phyloP scores from a whole-genome alignment of 2,329 filamentous ascomycete species.

The Phialophora chinensis region DNA sequence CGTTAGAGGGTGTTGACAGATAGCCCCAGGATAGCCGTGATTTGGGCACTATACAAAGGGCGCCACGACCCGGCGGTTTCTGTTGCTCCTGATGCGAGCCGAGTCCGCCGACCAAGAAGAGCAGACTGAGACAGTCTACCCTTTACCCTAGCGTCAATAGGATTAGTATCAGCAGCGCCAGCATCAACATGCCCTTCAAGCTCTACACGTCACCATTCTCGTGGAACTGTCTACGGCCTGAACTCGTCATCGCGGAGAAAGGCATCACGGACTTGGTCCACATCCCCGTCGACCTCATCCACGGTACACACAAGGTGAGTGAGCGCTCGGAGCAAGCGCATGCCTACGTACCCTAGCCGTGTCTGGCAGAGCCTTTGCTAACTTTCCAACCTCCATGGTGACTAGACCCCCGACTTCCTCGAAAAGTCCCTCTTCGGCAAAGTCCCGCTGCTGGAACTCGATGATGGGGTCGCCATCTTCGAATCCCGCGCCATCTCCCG shows the following conservation, averaged over 20 bases:
- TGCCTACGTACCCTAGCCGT: background rate
- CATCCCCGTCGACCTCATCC: slow-evolving; percentile 11
- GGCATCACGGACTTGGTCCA: slow-evolving; percentile 7
- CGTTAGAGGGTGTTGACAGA: background rate
- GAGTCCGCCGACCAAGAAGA: background rate
- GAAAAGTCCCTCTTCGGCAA: slow-evolving; percentile 23
- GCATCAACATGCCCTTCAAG: slow-evolving; percentile 13
- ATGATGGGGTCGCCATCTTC: slow-evolving; percentile 6
- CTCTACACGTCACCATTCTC: slow-evolving; percentile 16
- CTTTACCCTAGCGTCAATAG: background rate
- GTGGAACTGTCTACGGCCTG: slow-evolving; percentile 17
- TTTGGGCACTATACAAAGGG: background rate
- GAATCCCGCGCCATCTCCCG: slow-evolving; percentile 21
- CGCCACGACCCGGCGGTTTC: background rate
- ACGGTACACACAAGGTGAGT: slow-evolving; percentile 13
- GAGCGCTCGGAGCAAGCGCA: no score
- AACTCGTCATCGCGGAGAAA: slow-evolving; percentile 23
- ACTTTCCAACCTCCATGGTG: background rate
- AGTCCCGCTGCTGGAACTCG: slow-evolving; percentile 18
- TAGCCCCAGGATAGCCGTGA: background rate
- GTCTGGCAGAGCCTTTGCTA: slow-evolving; percentile 1
- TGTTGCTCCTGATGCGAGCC: background rate
- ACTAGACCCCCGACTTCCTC: slow-evolving; percentile 2
- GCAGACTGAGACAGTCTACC: no score
- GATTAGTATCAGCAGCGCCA: background rate